Evolutionary conservation across 106 monocot genomes (phyloP).

Genomic region (Dendrobium huoshanense): DNA sequence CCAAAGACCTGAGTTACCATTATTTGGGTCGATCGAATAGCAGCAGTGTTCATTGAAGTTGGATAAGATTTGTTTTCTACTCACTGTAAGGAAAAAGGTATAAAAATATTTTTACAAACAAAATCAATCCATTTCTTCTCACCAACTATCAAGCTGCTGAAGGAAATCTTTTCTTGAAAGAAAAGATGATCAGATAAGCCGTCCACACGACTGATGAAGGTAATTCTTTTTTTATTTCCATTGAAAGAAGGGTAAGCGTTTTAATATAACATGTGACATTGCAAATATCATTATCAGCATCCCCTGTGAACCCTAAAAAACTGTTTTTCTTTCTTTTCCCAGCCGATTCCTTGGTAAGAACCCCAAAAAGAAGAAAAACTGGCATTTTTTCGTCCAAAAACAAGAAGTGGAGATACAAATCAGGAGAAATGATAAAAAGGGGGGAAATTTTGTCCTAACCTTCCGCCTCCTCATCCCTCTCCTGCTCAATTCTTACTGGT

Average conservation of each 20-base stretch:
- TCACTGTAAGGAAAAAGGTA: too few species aligned
- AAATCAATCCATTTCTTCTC: too few species aligned
- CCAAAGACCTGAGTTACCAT: too few species aligned
- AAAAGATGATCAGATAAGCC: too few species aligned
- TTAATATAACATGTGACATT: neutral
- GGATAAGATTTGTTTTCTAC: too few species aligned
- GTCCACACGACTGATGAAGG: neutral
- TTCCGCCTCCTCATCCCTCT: conserved; percentile 2
- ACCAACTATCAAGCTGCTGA: too few species aligned
- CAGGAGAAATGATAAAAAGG: neutral
- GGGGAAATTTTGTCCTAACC: neutral
- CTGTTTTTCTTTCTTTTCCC: neutral
- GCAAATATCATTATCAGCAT: neutral
- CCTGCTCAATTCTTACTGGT: conserved; percentile 10
- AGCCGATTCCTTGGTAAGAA: neutral
- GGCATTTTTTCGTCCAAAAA: neutral
- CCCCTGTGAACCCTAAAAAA: conserved; percentile 2
- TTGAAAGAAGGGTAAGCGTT: neutral
- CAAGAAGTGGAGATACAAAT: neutral
- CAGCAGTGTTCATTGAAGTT: too few species aligned
- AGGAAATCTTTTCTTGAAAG: neutral
- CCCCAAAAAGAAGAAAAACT: neutral
- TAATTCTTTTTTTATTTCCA: neutral
- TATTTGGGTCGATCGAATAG: too few species aligned
- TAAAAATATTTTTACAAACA: too few species aligned